phyloP scores from a whole-genome alignment of 257 asterid species.

The Perilla frutescens region DNA sequence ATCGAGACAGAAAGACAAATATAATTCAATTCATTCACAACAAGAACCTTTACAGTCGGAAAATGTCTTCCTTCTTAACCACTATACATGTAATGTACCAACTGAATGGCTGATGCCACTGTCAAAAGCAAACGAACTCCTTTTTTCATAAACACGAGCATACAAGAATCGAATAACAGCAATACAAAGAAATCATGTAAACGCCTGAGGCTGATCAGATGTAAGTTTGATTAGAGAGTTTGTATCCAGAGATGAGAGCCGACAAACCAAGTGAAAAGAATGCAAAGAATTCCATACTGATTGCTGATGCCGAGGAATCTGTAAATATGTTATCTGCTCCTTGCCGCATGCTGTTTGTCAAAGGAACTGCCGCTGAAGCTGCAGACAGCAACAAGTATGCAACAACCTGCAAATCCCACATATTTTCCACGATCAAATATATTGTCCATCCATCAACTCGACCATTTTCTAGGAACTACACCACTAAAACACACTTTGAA shows the following conservation, averaged over 20 bases:
- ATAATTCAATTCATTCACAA: constrained; percentile 31
- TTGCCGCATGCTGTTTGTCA: constrained; percentile 81
- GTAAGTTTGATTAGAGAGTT: constrained; percentile 73
- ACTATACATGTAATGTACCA: constrained; percentile 6
- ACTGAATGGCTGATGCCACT: constrained; percentile 28
- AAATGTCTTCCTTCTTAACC: neutral
- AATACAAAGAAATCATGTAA: constrained; percentile 24
- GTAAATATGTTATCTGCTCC: constrained; percentile 83
- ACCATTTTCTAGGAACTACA: neutral
- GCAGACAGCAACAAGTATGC: constrained; percentile 86
- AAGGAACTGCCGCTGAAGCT: constrained; percentile 90
- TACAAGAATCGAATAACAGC: constrained; percentile 28
- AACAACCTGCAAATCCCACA: constrained; percentile 54
- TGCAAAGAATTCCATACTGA: constrained; percentile 82
- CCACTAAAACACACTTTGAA: neutral
- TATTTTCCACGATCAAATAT: neutral
- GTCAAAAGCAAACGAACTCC: neutral
- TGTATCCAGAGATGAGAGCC: constrained; percentile 82
- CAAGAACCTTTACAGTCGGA: constrained; percentile 17
- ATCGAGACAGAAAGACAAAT: neutral
- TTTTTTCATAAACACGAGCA: constrained; percentile 17
- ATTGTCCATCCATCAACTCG: neutral
- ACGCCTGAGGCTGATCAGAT: constrained; percentile 48
- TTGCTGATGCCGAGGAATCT: constrained; percentile 85
- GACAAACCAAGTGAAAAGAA: constrained; percentile 74